These are phyloP conservation scores for Spizellomyces punctatus DNA, from an alignment of 192 early-diverging fungal genomes.

Conservation along the genomic window DNA sequence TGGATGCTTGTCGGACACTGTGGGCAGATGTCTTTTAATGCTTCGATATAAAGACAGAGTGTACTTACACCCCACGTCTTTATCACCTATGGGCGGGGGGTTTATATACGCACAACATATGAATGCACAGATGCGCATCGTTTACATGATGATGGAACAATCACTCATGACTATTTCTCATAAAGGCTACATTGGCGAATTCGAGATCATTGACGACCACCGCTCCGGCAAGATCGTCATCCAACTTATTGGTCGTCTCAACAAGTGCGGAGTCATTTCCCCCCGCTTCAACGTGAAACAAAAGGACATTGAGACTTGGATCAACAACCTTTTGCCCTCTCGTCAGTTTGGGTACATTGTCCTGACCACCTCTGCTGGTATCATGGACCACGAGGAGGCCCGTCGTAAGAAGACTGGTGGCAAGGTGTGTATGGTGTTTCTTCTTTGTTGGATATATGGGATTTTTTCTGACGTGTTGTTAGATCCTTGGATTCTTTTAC, in stretches of 20 bases:
- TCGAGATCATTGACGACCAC: slow-evolving; percentile 98
- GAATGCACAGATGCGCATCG: not conserved
- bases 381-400: slow-evolving; percentile 99
- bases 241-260: slow-evolving; percentile 97
- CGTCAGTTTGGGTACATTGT: slow-evolving; percentile 98
- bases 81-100: slow-evolving; percentile 9
- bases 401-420: slow-evolving; percentile 96
- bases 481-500: slow-evolving; percentile 92
- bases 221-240: slow-evolving; percentile 97
- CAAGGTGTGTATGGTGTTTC: slow-evolving; percentile 60
- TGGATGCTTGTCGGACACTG: slow-evolving; percentile 61
- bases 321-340: slow-evolving; percentile 94
- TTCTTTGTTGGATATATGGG: slow-evolving; percentile 60
- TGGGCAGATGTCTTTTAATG: slow-evolving; percentile 72
- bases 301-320: slow-evolving; percentile 94
- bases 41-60: slow-evolving; percentile 61
- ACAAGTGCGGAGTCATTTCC: slow-evolving; percentile 99
- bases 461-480: slow-evolving; percentile 29
- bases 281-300: slow-evolving; percentile 98
- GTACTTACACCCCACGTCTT: slow-evolving; percentile 58
- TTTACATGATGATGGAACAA: not conserved
- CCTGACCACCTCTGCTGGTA: slow-evolving; percentile 91
- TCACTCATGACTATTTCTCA: slow-evolving; percentile 8
- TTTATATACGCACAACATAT: slow-evolving; percentile 39
- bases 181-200: slow-evolving; percentile 97